Percentiles rank a stretch among this genome's conserved stretches.
Evolutionary conservation across 495 filamentous ascomycete genomes (phyloP).

Genomic region (Penicillium cosmopolitanum): DNA sequence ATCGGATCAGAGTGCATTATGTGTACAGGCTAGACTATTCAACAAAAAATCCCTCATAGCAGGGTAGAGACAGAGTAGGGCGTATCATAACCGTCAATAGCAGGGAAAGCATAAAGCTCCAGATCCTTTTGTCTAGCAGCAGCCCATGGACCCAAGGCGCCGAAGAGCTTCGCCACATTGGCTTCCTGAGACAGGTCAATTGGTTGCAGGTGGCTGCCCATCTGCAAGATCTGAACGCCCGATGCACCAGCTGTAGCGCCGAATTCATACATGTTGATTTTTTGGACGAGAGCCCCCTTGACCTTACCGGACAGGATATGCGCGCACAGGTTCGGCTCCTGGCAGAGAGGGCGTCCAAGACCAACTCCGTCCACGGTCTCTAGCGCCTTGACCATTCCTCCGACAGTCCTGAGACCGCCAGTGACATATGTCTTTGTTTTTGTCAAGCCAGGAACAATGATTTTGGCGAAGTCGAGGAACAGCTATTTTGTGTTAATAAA

Average conservation of each 20-base stretch:
- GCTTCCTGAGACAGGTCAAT: conserved; percentile 17
- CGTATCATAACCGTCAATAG: conserved; percentile 16
- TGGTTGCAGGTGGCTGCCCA: conserved; percentile 17
- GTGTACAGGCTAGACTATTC: too few species aligned
- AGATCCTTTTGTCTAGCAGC: conserved; percentile 4
- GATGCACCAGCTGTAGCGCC: conserved; percentile 48
- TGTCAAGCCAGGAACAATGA: conserved; percentile 55
- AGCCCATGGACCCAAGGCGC: conserved; percentile 9
- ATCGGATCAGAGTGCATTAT: too few species aligned
- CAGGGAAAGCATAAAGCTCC: conserved; percentile 8
- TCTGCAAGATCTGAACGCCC: conserved; percentile 18
- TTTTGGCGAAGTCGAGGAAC: conserved; percentile 68
- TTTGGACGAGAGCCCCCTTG: conserved; percentile 47
- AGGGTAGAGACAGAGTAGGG: background rate
- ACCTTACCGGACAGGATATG: conserved; percentile 53
- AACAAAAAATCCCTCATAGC: background rate
- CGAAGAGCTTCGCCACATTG: conserved; percentile 14
- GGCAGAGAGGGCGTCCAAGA: conserved; percentile 54
- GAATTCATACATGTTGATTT: conserved; percentile 50
- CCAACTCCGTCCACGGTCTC: conserved; percentile 61
- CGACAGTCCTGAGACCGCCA: conserved; percentile 62
- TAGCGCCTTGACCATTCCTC: conserved; percentile 64
- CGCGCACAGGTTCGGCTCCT: conserved; percentile 54
- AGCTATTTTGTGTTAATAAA: conserved; percentile 34
- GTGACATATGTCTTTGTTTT: conserved; percentile 63